A percentile compares a stretch with the other conserved stretches of the same genome.
phyloP scores from a whole-genome alignment of 139 green algal genomes.

The Limnomonas spitsbergensis region DNA sequence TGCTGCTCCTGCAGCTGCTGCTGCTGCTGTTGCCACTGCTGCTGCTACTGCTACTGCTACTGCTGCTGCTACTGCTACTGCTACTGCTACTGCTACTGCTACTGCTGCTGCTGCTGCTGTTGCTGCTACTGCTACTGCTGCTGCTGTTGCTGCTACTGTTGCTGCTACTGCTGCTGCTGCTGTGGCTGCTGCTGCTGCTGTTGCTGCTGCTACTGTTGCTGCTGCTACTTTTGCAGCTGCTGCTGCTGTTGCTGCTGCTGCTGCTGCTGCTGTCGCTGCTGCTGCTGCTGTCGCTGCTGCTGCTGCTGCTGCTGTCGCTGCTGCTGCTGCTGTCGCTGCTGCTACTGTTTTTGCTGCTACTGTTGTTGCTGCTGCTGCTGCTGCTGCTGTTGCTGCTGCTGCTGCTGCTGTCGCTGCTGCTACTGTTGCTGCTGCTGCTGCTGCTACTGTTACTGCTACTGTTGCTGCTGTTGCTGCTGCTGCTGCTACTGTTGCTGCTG shows the following conservation, averaged over 20 bases:
- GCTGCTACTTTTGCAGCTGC: too few relatives aligned
- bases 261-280: neutral
- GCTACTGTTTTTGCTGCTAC: too few relatives aligned
- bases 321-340: neutral
- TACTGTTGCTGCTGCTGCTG: neutral
- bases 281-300: neutral
- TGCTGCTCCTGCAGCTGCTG: neutral
- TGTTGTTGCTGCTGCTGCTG: too few relatives aligned
- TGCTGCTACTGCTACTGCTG: neutral
- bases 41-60: neutral
- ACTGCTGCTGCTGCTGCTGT: neutral
- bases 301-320: neutral
- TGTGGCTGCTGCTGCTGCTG: too few relatives aligned
- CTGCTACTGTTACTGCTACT: neutral
- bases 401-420: neutral
- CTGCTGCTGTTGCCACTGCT: neutral
- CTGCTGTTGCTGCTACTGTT: slow-evolving; percentile 1
- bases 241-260: too few relatives aligned
- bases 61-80: neutral
- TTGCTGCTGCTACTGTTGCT: slow-evolving; percentile 1
- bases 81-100: neutral
- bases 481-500: neutral
- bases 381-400: neutral
- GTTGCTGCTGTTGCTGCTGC: neutral
- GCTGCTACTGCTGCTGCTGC: too few relatives aligned